Conservation (phyloP, 106 monocot genomes). For the Dendrobium chrysotoxum region DNA sequence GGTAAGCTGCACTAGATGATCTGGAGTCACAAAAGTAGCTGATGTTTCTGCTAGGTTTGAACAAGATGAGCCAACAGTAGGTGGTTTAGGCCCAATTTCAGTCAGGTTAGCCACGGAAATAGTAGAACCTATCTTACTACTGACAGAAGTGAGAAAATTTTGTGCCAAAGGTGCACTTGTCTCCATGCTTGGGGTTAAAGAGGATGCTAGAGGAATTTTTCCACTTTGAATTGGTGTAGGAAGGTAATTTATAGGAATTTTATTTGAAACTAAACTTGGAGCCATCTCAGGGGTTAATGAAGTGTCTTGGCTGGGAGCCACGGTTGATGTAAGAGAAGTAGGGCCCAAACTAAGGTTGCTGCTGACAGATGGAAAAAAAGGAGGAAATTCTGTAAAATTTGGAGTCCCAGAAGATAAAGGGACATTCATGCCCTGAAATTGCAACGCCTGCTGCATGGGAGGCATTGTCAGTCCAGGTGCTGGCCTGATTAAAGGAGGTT, state of each 20-base stretch:
- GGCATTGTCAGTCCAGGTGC: constrained; percentile 34
- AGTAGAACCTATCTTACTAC: background rate
- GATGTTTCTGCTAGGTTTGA: background rate
- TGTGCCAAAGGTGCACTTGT: background rate
- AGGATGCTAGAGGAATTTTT: background rate
- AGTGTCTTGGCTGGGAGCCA: background rate
- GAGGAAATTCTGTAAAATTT: constrained; percentile 25
- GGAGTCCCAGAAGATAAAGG: constrained; percentile 18
- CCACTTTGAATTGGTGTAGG: background rate
- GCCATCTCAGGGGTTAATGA: background rate
- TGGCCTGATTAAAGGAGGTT: constrained; percentile 27
- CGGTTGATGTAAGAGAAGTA: background rate
- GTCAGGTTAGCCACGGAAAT: background rate
- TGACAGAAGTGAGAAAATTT: background rate
- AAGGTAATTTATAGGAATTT: background rate
- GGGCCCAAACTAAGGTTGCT: constrained; percentile 3
- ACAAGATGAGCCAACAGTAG: background rate
- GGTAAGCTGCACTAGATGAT: background rate
- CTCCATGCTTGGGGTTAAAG: background rate
- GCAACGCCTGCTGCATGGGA: constrained; percentile 38
- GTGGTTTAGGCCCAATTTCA: background rate
- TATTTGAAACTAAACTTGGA: background rate
- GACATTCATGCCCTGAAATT: constrained; percentile 27
- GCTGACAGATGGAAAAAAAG: constrained; percentile 25
- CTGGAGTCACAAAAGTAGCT: background rate